phyloP scores from a whole-genome alignment of 2,329 filamentous ascomycete species.

The Ophiostoma piceae region DNA sequence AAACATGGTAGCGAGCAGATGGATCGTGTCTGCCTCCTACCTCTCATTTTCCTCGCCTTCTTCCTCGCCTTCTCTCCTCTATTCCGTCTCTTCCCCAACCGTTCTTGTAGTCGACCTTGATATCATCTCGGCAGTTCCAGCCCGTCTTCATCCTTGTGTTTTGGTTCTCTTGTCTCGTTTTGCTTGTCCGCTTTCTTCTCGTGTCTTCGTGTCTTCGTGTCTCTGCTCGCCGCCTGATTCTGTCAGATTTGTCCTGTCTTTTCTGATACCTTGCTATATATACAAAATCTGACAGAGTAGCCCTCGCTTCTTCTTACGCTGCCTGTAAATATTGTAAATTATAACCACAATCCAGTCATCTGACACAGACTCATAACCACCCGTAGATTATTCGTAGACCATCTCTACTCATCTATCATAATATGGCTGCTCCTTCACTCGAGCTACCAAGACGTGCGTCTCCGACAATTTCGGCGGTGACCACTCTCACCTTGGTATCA shows the following conservation, averaged over 20 bases:
- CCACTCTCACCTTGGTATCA: background rate
- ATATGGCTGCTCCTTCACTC: constrained; percentile 18
- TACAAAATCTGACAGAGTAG: background rate
- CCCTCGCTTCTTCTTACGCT: constrained; percentile 3
- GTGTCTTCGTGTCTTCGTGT: background rate
- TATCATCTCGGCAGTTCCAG: background rate
- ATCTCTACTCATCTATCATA: constrained; percentile 21
- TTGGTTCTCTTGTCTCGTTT: no score
- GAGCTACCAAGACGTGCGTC: background rate
- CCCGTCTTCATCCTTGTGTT: no score
- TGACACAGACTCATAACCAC: background rate
- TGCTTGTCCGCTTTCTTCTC: background rate
- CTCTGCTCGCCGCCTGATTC: background rate
- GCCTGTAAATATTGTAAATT: background rate
- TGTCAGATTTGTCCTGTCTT: background rate
- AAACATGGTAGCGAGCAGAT: background rate
- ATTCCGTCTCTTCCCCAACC: background rate
- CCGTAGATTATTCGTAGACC: background rate
- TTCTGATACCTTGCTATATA: background rate
- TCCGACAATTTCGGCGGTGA: constrained; percentile 24
- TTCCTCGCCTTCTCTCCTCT: background rate
- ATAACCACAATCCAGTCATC: no score
- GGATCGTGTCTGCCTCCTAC: background rate
- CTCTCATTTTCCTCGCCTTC: background rate
- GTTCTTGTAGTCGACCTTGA: constrained; percentile 11